Base-by-base conservation (phyloP, 495 filamentous ascomycete species). In the Ascobolus immersus region DNA sequence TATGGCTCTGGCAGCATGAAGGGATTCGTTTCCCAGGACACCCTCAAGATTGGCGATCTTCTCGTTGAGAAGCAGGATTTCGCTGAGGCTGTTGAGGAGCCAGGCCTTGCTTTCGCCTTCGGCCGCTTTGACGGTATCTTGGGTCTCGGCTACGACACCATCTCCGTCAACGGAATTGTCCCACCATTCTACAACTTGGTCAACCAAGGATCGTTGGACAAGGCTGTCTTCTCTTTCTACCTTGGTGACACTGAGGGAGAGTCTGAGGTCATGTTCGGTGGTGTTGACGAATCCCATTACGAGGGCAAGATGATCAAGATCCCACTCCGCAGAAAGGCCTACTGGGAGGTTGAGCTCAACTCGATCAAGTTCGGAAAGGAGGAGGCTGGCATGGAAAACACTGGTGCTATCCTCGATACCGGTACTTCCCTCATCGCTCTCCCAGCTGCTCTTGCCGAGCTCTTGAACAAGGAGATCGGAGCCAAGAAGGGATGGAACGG, bases 311-410 rank as follows among this genome's bases (percentile, higher is more conserved):
- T 99, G 47, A 78, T 69, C 39, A 82, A 75, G 50, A 80, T 99
- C 41, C 84, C 84, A 31, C 68, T 99, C 41, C 71, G 86, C 52
- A 77, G 89, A 49, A 93, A 93, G 72, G 89, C 89, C 24, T 99
- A 99, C 65, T 99, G 89, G 89, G 89, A 99, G 63, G 84, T 94
- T 17, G 81, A 94, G 43, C 70, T 94, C 40, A 75, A 94, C 47
- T 61, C 77, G 28, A 82, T 99, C 57, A 67, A 70, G 30, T 84
- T 92, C 40, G 89, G 86, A 39, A 64, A 77, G 12, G 62, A 67
- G 37, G 66, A 65, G 40, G 86, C 86, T 40, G 74, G 86, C 44
- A 71, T 94, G 34, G 80, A 92, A 28, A 65, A 76, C 61, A 92
- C 81, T 28, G 89, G 89, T 59, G 73, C 79, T 43, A 93, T 99